Conservation (phyloP, 352 stramenopile genomes). For the Pythium aristosporum region DNA sequence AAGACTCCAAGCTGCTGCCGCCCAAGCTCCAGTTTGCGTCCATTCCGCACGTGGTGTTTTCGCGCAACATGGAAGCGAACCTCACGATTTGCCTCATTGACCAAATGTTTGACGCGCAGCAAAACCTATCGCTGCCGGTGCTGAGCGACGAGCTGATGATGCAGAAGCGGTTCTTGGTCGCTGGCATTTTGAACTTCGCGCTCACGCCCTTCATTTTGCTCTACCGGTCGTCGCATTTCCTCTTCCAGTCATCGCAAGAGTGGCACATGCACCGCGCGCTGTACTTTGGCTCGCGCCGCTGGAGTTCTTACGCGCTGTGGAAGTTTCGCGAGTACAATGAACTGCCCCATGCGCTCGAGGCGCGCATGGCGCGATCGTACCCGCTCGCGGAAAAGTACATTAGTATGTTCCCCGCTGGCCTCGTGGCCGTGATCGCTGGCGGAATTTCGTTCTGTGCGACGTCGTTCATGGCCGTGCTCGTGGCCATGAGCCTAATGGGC, state of each 20-base stretch:
- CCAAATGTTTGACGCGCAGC: conserved; percentile 93
- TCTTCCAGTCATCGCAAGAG: conserved; percentile 96
- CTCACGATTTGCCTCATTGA: conserved; percentile 96
- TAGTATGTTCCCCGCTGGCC: conserved; percentile 91
- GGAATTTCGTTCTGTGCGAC: conserved; percentile 95
- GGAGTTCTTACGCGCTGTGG: conserved; percentile 89
- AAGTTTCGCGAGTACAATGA: conserved; percentile 99
- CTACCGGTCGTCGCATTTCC: conserved; percentile 96
- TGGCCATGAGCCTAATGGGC: conserved; percentile 93
- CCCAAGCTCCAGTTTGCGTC: conserved; percentile 68
- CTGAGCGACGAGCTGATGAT: conserved; percentile 92
- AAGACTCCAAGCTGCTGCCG: conserved; percentile 82
- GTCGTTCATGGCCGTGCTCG: conserved; percentile 92
- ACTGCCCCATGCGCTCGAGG: conserved; percentile 94
- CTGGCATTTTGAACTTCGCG: conserved; percentile 93
- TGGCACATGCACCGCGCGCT: conserved; percentile 89
- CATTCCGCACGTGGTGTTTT: conserved; percentile 80
- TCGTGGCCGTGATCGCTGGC: conserved; percentile 89
- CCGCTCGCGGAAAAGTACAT: conserved; percentile 92
- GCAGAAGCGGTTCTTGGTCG: conserved; percentile 91
- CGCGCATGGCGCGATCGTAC: conserved; percentile 92
- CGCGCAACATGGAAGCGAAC: conserved; percentile 93
- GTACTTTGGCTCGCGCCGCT: conserved; percentile 95
- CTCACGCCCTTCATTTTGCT: conserved; percentile 97
- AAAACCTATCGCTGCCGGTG: conserved; percentile 84